A percentile compares a stretch with the other conserved stretches of the same genome.
Evolutionary conservation across 305 asterid genomes (phyloP).

Genomic region (Solanum hybrid): DNA sequence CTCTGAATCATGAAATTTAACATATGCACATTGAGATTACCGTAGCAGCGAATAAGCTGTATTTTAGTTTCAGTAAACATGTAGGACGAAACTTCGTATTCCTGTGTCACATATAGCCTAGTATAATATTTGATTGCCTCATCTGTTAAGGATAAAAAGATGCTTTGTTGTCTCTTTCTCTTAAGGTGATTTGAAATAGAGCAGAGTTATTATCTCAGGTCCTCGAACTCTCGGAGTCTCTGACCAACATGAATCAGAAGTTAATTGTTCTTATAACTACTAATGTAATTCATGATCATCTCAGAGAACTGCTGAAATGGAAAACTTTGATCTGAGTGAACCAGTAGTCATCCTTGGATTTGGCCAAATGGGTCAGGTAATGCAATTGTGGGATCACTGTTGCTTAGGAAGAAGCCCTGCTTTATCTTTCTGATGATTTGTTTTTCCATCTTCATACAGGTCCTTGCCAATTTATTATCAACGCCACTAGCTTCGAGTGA

Average conservation of each 20-base stretch:
- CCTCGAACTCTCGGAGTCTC: not conserved
- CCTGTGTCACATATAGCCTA: not conserved
- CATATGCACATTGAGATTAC: not conserved
- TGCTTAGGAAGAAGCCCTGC: slow-evolving; percentile 5
- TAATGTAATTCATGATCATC: slow-evolving; percentile 11
- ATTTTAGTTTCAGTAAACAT: not conserved
- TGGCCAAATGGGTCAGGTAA: slow-evolving; percentile 95
- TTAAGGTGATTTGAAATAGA: not conserved
- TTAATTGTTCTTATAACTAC: slow-evolving; percentile 2
- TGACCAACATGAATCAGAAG: not conserved
- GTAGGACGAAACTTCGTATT: not conserved
- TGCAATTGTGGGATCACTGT: slow-evolving; percentile 4
- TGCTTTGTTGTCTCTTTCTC: not conserved
- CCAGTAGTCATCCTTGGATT: slow-evolving; percentile 97
- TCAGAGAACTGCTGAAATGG: slow-evolving; percentile 54
- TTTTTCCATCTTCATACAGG: slow-evolving; percentile 37
- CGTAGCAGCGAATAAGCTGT: not conserved
- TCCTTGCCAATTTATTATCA: slow-evolving; percentile 91
- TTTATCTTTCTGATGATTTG: slow-evolving; percentile 15
- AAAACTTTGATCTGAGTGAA: slow-evolving; percentile 65
- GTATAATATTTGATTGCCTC: not conserved
- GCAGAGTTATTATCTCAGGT: not conserved
- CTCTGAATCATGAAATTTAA: not conserved
- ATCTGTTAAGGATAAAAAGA: not conserved
- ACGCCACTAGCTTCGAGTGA: slow-evolving; percentile 74